phyloP scores from a whole-genome alignment of 441 rosid genomes.

The Populus trichocarpa region DNA sequence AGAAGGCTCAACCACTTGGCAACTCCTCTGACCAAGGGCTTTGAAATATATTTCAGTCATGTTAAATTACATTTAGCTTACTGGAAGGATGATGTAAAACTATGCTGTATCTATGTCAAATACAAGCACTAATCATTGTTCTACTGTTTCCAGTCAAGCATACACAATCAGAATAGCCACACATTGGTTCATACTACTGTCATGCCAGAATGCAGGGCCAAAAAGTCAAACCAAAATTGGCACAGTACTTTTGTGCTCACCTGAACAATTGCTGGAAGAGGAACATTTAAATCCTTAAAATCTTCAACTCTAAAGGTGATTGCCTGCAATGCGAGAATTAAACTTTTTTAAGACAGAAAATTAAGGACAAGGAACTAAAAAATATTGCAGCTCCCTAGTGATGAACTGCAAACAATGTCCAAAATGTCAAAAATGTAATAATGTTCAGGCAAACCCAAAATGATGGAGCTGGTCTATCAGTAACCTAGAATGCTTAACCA shows the following conservation, averaged over 20 bases:
- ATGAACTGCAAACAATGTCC: background rate
- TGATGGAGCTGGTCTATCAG: background rate
- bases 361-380: background rate
- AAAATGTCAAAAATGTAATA: background rate
- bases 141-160: background rate
- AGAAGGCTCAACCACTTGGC: background rate
- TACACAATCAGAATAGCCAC: background rate
- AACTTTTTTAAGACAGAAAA: background rate
- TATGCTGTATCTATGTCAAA: background rate
- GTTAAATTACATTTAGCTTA: background rate
- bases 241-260: slow-evolving; percentile 34
- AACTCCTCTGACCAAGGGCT: background rate
- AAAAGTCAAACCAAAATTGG: background rate
- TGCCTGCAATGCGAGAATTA: slow-evolving; percentile 48
- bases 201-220: background rate
- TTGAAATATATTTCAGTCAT: background rate
- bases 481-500: background rate
- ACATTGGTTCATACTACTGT: background rate
- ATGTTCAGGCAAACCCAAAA: background rate
- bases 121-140: background rate
- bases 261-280: slow-evolving; percentile 90
- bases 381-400: background rate
- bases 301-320: slow-evolving; percentile 72
- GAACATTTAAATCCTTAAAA: slow-evolving; percentile 63
- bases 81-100: background rate